Evolutionary conservation across 768 basidiomycete genomes (phyloP), one percentile per base, ranked within the genome.

Genomic region (Russula lepida): DNA sequence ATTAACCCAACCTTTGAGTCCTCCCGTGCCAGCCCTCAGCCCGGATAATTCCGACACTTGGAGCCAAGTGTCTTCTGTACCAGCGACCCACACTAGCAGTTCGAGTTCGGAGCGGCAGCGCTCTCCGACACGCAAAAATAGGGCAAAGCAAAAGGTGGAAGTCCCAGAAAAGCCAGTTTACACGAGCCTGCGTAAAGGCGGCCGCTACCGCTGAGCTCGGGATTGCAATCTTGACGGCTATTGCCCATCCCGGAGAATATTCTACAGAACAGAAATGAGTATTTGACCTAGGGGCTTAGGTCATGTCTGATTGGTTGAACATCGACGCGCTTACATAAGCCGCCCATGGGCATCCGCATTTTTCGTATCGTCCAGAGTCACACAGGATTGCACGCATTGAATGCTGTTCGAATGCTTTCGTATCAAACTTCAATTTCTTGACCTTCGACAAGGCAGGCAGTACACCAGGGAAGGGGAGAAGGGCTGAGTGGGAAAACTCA

Each of bases 171-270:
- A 44, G 32, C 49, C 12, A 0, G 61, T 62, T 27, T 58, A n/a
- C 28, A 32, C 56, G 7, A 19, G 32, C 5, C 28, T 58, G 33
- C 56, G 61, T 27, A 58, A 44, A 35, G 46, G 61, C 30, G 61
- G 61, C 23, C 50, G 55, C 15, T 53, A 41, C 21, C 30, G 51
- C 21, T 58, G 32, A 46, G 52, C 50, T 15, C 41, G 3, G 30
- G 33, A 21, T 37, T 43, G 43, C 12, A 30, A 27, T 23, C 6
- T 8, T 33, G 57, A 39, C n/a, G 15, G 25, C 48, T 35, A 3
- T 52, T 32, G 2, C 33, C 21, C 11, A 1, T 43, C 54, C 19
- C 11, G n/a, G 43, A 43, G 30, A 35, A 13, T 28, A n/a, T 50
- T n/a, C 23, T 19, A 52, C n/a, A 43, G 12, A 19, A 44, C 19